phyloP scores from a whole-genome alignment of 257 asterid genomes.

The Osmanthus fragrans region DNA sequence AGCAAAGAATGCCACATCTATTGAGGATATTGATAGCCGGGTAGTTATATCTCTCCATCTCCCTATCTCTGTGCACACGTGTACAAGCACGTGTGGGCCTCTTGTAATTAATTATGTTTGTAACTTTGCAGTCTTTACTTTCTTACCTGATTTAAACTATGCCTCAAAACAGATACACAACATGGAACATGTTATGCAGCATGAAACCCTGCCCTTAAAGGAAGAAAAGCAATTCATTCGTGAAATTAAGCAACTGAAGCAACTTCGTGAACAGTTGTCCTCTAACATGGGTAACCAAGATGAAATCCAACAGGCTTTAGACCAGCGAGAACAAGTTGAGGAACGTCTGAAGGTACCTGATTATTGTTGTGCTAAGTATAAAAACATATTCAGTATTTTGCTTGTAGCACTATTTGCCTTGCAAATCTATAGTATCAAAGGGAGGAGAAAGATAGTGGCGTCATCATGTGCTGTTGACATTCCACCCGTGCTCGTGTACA shows the following conservation, averaged over 20 bases:
- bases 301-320: conserved; percentile 86
- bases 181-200: conserved; percentile 76
- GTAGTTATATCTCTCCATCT: conserved; percentile 35
- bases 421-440: not conserved
- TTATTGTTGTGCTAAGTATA: not conserved
- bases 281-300: conserved; percentile 78
- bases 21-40: conserved; percentile 74
- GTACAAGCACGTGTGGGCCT: conserved; percentile 1
- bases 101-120: conserved; percentile 10
- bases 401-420: not conserved
- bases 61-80: not conserved
- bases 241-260: conserved; percentile 88
- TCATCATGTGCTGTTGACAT: not conserved
- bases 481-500: not conserved
- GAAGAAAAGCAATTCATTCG: conserved; percentile 83
- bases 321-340: conserved; percentile 69
- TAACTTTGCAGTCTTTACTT: not conserved
- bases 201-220: conserved; percentile 77
- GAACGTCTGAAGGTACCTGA: conserved; percentile 67
- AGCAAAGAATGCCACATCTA: conserved; percentile 87
- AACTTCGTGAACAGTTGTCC: conserved; percentile 77
- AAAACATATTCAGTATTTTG: not conserved
- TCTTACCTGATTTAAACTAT: conserved; percentile 16
- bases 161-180: conserved; percentile 52
- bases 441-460: not conserved